Conservation (phyloP, 768 basidiomycete species). For the Tricholoma matsutake region DNA sequence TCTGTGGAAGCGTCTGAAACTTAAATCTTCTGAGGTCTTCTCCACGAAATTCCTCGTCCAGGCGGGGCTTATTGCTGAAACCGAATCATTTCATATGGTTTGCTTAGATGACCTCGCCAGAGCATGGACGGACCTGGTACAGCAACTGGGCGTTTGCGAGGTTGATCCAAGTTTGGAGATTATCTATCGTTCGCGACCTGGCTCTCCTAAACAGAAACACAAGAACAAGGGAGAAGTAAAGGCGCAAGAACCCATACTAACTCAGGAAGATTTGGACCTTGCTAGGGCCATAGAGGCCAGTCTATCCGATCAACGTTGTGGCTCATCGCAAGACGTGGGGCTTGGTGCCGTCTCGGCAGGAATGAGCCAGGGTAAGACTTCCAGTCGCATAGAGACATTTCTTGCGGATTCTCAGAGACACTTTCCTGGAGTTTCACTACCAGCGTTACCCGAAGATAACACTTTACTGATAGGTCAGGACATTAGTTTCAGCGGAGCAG, state of each 20-base stretch:
- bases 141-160: constrained; percentile 24
- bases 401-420: too few species aligned
- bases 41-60: constrained; percentile 49
- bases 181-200: constrained; percentile 47
- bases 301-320: constrained; percentile 23
- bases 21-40: constrained; percentile 44
- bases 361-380: not conserved
- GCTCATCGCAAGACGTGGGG: constrained; percentile 6
- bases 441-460: not conserved
- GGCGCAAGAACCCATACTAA: not conserved
- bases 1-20: constrained; percentile 47
- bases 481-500: not conserved
- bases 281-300: constrained; percentile 47
- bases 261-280: constrained; percentile 40
- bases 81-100: constrained; percentile 15
- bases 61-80: constrained; percentile 28
- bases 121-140: constrained; percentile 29
- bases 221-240: constrained; percentile 16
- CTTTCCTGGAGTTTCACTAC: not conserved
- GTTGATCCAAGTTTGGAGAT: constrained; percentile 44
- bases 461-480: not conserved
- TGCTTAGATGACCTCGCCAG: constrained; percentile 39
- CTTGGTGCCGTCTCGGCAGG: not conserved
- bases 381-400: too few species aligned
- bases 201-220: constrained; percentile 10